These are phyloP conservation scores for Ophiostoma tasmaniense DNA, from an alignment of 2,329 filamentous ascomycete species.

Conservation along the genomic window DNA sequence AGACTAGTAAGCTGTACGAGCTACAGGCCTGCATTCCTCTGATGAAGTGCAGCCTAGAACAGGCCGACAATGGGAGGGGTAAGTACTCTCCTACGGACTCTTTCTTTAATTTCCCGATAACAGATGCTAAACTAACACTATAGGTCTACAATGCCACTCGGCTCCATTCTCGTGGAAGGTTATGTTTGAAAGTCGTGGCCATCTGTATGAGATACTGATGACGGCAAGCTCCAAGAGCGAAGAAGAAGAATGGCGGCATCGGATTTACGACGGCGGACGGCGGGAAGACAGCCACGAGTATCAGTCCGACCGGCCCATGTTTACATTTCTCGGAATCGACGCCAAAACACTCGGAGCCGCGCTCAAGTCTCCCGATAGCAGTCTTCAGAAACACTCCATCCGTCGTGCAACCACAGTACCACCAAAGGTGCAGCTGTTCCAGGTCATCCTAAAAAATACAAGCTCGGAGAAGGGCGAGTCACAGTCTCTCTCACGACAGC, in stretches of 20 bases:
- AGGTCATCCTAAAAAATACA: constrained; percentile 83
- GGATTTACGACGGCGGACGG: constrained; percentile 47
- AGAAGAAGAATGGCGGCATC: constrained; percentile 67
- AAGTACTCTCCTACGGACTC: constrained; percentile 25
- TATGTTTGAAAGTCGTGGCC: constrained; percentile 67
- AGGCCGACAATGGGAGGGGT: constrained; percentile 69
- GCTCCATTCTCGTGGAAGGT: constrained; percentile 89
- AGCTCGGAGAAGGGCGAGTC: constrained; percentile 45
- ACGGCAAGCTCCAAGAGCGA: constrained; percentile 78
- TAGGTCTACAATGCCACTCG: constrained; percentile 79
- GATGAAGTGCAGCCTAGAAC: constrained; percentile 56
- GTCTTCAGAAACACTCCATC: constrained; percentile 50
- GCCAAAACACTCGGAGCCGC: constrained; percentile 67
- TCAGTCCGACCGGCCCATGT: constrained; percentile 39
- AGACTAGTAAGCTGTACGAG: constrained; percentile 58
- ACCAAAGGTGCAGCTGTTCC: constrained; percentile 56
- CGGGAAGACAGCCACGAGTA: constrained; percentile 38
- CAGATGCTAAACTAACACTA: background rate
- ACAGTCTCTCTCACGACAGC: constrained; percentile 30
- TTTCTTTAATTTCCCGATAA: too few relatives aligned
- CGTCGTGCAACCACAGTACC: constrained; percentile 69
- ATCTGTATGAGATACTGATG: constrained; percentile 75
- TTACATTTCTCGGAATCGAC: constrained; percentile 57
- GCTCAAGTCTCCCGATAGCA: constrained; percentile 45
- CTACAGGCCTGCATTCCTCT: constrained; percentile 68